phyloP scores from a whole-genome alignment of 768 basidiomycete genomes.

The Terana coerulea region DNA sequence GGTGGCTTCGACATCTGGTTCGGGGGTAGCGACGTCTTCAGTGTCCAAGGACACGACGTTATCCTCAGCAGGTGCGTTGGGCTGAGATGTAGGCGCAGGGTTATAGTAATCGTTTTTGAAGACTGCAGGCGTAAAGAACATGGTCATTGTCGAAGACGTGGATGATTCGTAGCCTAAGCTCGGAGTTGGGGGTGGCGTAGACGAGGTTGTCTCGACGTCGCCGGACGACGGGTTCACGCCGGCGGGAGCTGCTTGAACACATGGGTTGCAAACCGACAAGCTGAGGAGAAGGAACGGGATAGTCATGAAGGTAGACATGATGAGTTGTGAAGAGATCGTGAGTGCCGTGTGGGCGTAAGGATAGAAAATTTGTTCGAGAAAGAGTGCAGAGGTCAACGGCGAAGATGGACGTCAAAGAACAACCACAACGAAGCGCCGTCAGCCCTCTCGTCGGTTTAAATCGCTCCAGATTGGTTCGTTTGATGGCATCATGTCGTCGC shows the following conservation, averaged over 20 bases:
- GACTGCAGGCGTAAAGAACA: constrained; percentile 13
- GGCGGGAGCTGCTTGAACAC: background rate
- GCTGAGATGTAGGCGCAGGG: background rate
- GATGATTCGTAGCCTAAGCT: background rate
- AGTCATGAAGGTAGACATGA: constrained; percentile 10
- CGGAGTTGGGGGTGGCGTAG: background rate
- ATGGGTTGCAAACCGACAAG: constrained; percentile 2
- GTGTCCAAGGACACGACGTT: background rate
- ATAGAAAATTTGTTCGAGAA: background rate
- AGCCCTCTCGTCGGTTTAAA: background rate
- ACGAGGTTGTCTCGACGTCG: background rate
- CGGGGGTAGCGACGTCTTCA: background rate
- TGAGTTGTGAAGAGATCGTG: constrained; percentile 13
- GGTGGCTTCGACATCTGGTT: too few species aligned
- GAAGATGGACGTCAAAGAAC: background rate
- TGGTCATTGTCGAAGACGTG: background rate
- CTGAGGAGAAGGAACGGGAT: constrained; percentile 11
- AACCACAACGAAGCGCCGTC: background rate
- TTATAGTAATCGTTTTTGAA: constrained; percentile 9
- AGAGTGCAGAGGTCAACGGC: background rate
- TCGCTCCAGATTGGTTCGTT: background rate
- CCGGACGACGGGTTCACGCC: background rate
- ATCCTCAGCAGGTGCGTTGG: background rate
- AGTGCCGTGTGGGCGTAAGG: constrained; percentile 17
- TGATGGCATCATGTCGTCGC: background rate